Base-by-base conservation (phyloP, 257 asterid species). In the Plantago elongata region DNA sequence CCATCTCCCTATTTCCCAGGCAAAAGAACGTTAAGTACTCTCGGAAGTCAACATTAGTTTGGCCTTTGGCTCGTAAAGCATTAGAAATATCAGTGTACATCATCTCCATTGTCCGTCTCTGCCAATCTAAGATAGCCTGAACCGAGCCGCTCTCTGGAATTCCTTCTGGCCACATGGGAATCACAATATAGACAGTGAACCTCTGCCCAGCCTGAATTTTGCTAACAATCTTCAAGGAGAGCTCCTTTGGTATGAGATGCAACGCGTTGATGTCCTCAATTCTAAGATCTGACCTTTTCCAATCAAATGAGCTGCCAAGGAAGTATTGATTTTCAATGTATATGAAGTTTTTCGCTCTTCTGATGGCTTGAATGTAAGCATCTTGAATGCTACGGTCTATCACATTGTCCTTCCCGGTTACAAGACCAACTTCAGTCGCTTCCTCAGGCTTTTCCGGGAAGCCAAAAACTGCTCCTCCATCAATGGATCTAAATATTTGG, bases 121-220 rank as follows among this genome's bases (percentile, higher is more conserved):
- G 97, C 98, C 98, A 91, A 43, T 92, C 97, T 8, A 92, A 60
- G 17, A 92, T 89, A 44, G 95, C 99, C 62, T 92, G 99, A 64
- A 92, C 99, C 0, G 96, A 79, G 5, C 37, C 85, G 57, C 97
- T 92, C 29, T 83, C 94, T 0, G 95, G 97, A 49, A 78, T 70
- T 11, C 97, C 99, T 69, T 92, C 97, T 0, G 97, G 97, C 99
- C 97, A 89, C 99, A 92, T 92, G 4, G 97, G 99, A 61, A 92
- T 75, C 38, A 92, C 96, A 55, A 92, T 30, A 54, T 92, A 92
- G 13, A 70, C 99, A 0, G 79, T 80, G 52, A 92, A 92, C 66
- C 91, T 76, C 62, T 92, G 95, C 2, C 78, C 88, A 0, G 83
- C 84, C 15, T 70, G 64, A 22, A 92, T 89, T 78, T 92, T 89